Percentiles rank a stretch among this genome's conserved stretches.
Evolutionary conservation across 2,329 filamentous ascomycete species (phyloP).

Genomic region (Fusarium burgessii): DNA sequence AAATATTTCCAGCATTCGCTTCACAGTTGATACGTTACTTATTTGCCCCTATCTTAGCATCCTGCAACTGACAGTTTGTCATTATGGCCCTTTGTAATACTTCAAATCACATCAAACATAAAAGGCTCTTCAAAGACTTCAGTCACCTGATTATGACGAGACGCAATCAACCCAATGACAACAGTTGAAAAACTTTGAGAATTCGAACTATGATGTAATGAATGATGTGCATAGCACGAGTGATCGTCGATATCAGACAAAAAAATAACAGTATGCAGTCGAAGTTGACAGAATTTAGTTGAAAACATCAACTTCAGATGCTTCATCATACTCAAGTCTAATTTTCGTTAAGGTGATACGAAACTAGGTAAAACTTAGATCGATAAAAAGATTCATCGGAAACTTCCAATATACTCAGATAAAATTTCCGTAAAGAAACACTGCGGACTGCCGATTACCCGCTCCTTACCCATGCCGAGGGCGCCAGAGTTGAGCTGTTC

Average conservation of each 20-base stretch:
- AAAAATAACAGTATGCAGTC: background rate
- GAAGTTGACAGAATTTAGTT: background rate
- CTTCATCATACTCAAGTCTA: background rate
- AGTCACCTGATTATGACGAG: conserved; percentile 27
- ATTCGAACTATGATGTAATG: conserved; percentile 23
- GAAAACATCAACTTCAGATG: background rate
- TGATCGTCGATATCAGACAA: background rate
- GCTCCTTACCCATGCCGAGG: conserved; percentile 3
- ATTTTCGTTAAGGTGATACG: background rate
- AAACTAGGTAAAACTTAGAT: background rate
- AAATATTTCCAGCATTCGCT: conserved; percentile 9
- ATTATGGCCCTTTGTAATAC: background rate
- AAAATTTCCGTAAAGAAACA: too few species aligned
- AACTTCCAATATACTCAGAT: background rate
- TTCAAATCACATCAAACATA: background rate
- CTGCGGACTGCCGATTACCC: conserved; percentile 29
- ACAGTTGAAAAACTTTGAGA: background rate
- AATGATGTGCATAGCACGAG: conserved; percentile 13
- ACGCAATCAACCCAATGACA: conserved; percentile 4
- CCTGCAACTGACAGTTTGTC: background rate
- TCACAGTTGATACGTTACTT: background rate
- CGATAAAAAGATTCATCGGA: background rate
- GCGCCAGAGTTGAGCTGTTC: conserved; percentile 15
- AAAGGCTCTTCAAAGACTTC: background rate
- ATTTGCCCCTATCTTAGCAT: background rate